These are phyloP conservation scores for Paecilomyces fulvus DNA, from an alignment of 2,329 filamentous ascomycete species.

Conservation along the genomic window DNA sequence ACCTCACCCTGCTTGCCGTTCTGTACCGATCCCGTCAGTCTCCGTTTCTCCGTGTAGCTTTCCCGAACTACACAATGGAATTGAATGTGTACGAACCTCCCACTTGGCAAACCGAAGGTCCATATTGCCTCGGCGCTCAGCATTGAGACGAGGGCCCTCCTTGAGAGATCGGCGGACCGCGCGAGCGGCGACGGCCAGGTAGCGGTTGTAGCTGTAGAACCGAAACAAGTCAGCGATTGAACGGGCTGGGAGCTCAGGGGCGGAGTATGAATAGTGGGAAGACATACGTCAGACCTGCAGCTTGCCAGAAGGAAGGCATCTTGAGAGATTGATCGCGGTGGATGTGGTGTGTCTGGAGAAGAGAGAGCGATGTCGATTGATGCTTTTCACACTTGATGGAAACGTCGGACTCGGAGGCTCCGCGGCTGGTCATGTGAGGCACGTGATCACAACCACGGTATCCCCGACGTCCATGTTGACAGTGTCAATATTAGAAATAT, in stretches of 20 bases:
- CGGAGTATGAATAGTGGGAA: constrained; percentile 3
- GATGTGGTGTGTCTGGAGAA: constrained; percentile 16
- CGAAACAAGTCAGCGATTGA: constrained; percentile 18
- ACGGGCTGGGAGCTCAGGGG: constrained; percentile 1
- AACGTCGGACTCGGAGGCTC: constrained; percentile 2
- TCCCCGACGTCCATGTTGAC: background rate
- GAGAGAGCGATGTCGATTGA: constrained; percentile 1
- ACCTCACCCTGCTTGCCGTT: constrained; percentile 91
- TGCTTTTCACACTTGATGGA: constrained; percentile 2
- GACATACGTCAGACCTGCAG: constrained; percentile 86
- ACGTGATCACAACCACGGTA: background rate
- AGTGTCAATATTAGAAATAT: too few relatives aligned
- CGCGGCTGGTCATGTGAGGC: constrained; percentile 3
- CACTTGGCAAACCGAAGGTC: constrained; percentile 90
- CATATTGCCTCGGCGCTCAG: constrained; percentile 83
- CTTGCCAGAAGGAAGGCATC: constrained; percentile 98
- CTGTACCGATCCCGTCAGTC: constrained; percentile 45
- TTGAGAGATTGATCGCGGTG: constrained; percentile 38
- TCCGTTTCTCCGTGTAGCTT: constrained; percentile 1
- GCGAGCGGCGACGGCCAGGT: constrained; percentile 89
- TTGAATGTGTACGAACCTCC: constrained; percentile 60
- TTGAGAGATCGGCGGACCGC: constrained; percentile 94
- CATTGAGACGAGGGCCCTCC: constrained; percentile 78
- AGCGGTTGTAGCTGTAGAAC: constrained; percentile 88
- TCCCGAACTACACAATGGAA: background rate